Evolutionary conservation across 176 grass and related monocot species (phyloP).

Genomic region (Bonia amplexicaulis): DNA sequence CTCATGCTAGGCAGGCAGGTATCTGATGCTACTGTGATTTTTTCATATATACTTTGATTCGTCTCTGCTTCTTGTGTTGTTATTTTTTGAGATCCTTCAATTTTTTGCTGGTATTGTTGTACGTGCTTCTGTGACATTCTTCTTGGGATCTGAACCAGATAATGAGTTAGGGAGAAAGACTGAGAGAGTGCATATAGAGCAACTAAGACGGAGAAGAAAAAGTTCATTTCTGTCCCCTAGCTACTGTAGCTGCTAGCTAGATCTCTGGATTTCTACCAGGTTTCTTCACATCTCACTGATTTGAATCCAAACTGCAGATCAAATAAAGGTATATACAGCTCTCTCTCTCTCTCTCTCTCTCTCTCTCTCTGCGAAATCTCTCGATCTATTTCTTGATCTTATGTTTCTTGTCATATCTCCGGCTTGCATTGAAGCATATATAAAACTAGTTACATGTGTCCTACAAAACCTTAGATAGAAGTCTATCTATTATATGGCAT

Average conservation of each 20-base stretch:
- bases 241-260: conserved; percentile 23
- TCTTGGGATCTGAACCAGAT: conserved; percentile 55
- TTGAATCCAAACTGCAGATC: not conserved
- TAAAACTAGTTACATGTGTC: not conserved
- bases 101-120: not conserved
- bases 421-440: not conserved
- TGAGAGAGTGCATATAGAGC: not conserved
- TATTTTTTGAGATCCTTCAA: not conserved
- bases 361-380: not conserved
- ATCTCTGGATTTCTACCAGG: conserved; percentile 27
- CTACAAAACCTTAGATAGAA: not conserved
- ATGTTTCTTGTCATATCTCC: not conserved
- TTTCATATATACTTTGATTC: not conserved
- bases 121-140: conserved; percentile 31
- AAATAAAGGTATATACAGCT: conserved; percentile 8
- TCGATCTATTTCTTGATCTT: not conserved
- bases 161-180: conserved; percentile 12
- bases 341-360: not conserved
- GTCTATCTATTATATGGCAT: not conserved
- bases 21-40: not conserved
- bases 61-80: not conserved
- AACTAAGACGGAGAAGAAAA: conserved; percentile 18
- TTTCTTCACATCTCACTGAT: conserved; percentile 26
- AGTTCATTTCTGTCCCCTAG: conserved; percentile 29
- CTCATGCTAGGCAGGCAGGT: conserved; percentile 11